Evolutionary conservation across 2,329 filamentous ascomycete genomes (phyloP).

Genomic region (Shiraia bambusicola): DNA sequence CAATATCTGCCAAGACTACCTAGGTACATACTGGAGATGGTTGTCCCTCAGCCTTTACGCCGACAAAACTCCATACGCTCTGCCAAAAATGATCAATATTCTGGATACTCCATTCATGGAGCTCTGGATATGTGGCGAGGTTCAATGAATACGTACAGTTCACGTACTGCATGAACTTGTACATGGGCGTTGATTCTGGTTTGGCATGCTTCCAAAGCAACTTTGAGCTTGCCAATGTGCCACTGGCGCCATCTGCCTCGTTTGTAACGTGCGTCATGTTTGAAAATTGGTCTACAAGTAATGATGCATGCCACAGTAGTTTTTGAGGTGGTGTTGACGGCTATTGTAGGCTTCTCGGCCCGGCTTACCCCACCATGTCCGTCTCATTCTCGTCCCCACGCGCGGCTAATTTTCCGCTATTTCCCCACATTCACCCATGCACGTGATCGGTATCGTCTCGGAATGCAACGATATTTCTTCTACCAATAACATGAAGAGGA

Average conservation of each 20-base stretch:
- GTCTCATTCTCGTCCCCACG: too few relatives aligned
- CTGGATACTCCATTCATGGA: slow-evolving; percentile 83
- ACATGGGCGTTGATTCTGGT: slow-evolving; percentile 69
- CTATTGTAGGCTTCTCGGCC: too few relatives aligned
- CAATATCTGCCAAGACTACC: background rate
- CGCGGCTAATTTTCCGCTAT: too few relatives aligned
- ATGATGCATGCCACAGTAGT: too few relatives aligned
- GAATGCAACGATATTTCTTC: too few relatives aligned
- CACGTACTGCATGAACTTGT: slow-evolving; percentile 68
- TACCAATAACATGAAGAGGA: too few relatives aligned
- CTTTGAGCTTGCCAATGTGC: slow-evolving; percentile 19
- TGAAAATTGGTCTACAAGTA: too few relatives aligned
- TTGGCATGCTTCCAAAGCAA: slow-evolving; percentile 69
- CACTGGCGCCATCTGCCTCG: slow-evolving; percentile 26
- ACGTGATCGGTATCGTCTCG: too few relatives aligned
- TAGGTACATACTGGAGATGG: slow-evolving; percentile 59
- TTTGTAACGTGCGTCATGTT: slow-evolving; percentile 8
- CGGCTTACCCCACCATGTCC: too few relatives aligned
- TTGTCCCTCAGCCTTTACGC: slow-evolving; percentile 66
- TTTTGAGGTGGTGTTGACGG: too few relatives aligned
- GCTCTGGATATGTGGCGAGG: slow-evolving; percentile 68
- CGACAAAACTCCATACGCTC: slow-evolving; percentile 80
- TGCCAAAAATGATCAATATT: slow-evolving; percentile 79
- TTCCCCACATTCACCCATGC: too few relatives aligned
- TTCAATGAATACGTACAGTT: slow-evolving; percentile 66